Base-by-base conservation (phyloP, 2,329 filamentous ascomycete genomes). In the Metarhizium sp. region DNA sequence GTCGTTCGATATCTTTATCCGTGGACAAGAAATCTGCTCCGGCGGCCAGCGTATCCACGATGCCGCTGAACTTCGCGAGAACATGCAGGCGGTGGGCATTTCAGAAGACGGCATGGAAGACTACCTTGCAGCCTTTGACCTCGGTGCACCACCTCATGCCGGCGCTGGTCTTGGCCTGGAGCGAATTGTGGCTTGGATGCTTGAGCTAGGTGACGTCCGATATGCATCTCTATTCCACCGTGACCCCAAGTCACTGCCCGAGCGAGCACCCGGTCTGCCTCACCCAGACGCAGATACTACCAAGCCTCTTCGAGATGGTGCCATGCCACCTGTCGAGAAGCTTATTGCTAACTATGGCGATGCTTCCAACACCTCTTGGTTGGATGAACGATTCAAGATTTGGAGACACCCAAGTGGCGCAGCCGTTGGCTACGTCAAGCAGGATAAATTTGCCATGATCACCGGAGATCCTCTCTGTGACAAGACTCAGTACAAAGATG, bases 321-420 rank as follows among this genome's bases (percentile, higher is more conserved):
- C 85, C 51, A 75, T 87, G 54, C 91, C 91, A 52, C 79, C 89
- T 0, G 69, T 96, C 5, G 89, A 92, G 67, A 87, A 95, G 67
- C 84, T 96, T 46, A 91, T 96, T 68, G 90, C 90, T 66, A 96
- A 96, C 70, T 96, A 96, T 63, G 92, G 92, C 59, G 92, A 96
- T 70, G 90, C 92, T 2, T 91, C 90, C 51, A 95, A 95, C 66
- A 96, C 92, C 0, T 94, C 90, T 0, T 96, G 91, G 90, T 81
- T 94, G 7, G 92, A 96, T 68, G 88, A 91, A 6, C 85, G 90
- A 6, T 96, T 92, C 69, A 80, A 89, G 65, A 85, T 95, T 56
- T 96, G 90, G 90, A 85, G 92, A 34, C 90, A 96, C 66, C 73
- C 80, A 25, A 92, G 88, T 2, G 92, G 92, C 51, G 92, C 91